Evolutionary conservation across 106 monocot species (phyloP), one percentile per base, ranked within the genome.

Genomic region (Phalaenopsis equestris): DNA sequence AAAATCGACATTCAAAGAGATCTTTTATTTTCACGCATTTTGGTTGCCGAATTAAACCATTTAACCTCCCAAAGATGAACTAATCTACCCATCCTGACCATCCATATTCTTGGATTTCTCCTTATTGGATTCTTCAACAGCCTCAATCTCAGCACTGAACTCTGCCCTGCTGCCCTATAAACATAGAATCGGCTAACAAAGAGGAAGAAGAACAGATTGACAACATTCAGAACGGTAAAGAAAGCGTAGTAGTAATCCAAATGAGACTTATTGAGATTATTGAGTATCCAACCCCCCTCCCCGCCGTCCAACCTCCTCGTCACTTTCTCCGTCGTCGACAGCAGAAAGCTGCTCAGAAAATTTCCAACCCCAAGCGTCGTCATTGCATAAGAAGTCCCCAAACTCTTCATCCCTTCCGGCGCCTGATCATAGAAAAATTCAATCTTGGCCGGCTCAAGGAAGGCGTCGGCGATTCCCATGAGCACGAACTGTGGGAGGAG

Each of bases 401-500:
- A 68, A 47, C 90, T 87, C 81, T 90, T 90, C 90, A 90, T 90
- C 45, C 87, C 79, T 21, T 87, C 85, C 0, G 90, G 90, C 16
- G 90, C 85, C 76, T 90, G 90, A 81, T 90, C 85, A 49, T 90
- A 90, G 79, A 90, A 90, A 65, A 90, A 90, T 56, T 91, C 88
- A 6, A 86, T 86, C 80, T 80, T 78, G 7, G 84, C 82, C 0
- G 84, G 88, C n/a, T 75, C 88, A 19, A 86, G 36, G 68, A 91
- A 91, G 2, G 91, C 82, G 81, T 91, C 91, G 2, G 91, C 80
- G 4, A 88, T 21, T 9, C 88, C 91, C 88, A 91, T 88, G 0
- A 91, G 78, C 75, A 85, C 77, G 64, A 86, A 91, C 47, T 91
- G 91, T 15, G 91, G 91, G 16, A 91, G 80, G 36, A 91, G 67